Conservation (phyloP, 345 rosid species). For the Turritis glabra region DNA sequence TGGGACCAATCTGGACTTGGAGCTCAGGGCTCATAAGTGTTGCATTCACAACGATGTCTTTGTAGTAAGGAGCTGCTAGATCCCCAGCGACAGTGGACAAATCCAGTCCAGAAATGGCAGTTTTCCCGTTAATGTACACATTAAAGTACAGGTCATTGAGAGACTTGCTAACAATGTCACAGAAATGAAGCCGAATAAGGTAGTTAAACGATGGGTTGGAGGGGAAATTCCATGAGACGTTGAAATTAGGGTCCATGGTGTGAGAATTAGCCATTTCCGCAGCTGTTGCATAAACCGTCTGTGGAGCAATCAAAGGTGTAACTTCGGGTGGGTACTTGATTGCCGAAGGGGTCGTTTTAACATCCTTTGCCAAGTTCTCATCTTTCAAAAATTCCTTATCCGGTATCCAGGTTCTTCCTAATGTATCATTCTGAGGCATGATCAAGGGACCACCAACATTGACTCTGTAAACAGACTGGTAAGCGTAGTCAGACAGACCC, state of each 20-base stretch:
- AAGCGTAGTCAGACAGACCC: constrained; percentile 51
- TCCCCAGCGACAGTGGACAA: constrained; percentile 50
- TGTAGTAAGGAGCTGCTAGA: constrained; percentile 61
- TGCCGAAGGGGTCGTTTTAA: constrained; percentile 41
- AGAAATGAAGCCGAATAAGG: constrained; percentile 69
- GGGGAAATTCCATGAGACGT: constrained; percentile 66
- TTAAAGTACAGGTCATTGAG: constrained; percentile 71
- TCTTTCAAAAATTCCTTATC: constrained; percentile 57
- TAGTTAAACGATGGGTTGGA: constrained; percentile 57
- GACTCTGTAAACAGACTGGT: constrained; percentile 62
- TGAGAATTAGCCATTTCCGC: constrained; percentile 57
- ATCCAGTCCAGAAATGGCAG: constrained; percentile 67
- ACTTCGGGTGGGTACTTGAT: constrained; percentile 51
- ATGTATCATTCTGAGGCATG: constrained; percentile 59
- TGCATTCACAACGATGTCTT: constrained; percentile 68
- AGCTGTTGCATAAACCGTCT: constrained; percentile 63
- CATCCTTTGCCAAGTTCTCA: constrained; percentile 40
- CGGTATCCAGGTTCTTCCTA: constrained; percentile 57
- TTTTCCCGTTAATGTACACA: constrained; percentile 64
- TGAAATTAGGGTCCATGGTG: constrained; percentile 52
- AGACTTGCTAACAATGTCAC: constrained; percentile 75
- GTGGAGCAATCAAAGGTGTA: constrained; percentile 69
- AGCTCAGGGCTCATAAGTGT: constrained; percentile 49
- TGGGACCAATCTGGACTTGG: constrained; percentile 61
- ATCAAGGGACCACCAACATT: constrained; percentile 76